phyloP scores from a whole-genome alignment of 2,329 filamentous ascomycete species.

The Colletotrichum sublineola region DNA sequence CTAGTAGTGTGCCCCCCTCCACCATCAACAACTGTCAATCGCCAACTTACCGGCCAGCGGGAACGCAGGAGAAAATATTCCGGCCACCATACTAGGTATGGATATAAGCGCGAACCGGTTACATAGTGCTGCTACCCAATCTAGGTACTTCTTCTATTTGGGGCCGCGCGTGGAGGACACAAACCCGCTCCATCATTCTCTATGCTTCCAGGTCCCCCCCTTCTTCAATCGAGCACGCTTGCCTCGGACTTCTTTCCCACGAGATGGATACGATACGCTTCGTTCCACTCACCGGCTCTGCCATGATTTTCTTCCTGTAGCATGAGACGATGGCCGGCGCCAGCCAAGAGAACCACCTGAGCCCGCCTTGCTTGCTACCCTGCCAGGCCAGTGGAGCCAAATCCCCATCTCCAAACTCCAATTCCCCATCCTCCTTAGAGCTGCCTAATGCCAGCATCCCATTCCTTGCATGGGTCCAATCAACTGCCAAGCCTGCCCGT shows the following conservation, averaged over 20 bases:
- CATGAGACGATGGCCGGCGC: conserved; percentile 16
- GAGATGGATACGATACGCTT: not conserved
- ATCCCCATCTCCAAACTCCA: conserved; percentile 19
- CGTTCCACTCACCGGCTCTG: conserved; percentile 21
- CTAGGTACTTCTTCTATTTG: not conserved
- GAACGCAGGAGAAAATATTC: conserved; percentile 7
- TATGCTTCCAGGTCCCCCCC: not conserved
- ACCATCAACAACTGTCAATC: not conserved
- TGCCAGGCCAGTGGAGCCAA: conserved; percentile 15
- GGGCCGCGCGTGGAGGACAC: too few relatives aligned
- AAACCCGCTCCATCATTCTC: not conserved
- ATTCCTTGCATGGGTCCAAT: conserved; percentile 20
- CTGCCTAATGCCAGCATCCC: conserved; percentile 14
- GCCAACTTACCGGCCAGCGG: not conserved
- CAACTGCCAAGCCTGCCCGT: conserved; percentile 25
- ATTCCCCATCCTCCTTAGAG: conserved; percentile 20
- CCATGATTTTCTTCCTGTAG: conserved; percentile 21
- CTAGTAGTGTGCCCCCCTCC: not conserved
- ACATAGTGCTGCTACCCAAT: not conserved
- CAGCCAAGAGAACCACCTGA: conserved; percentile 18
- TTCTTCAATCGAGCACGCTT: conserved; percentile 4
- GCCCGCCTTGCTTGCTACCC: conserved; percentile 26
- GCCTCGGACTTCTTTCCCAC: conserved; percentile 7
- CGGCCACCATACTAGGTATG: not conserved
- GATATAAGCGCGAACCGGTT: not conserved